These are phyloP conservation scores for Sphaerulina vaccinii DNA, from an alignment of 2,329 filamentous ascomycete species.

Conservation along the genomic window DNA sequence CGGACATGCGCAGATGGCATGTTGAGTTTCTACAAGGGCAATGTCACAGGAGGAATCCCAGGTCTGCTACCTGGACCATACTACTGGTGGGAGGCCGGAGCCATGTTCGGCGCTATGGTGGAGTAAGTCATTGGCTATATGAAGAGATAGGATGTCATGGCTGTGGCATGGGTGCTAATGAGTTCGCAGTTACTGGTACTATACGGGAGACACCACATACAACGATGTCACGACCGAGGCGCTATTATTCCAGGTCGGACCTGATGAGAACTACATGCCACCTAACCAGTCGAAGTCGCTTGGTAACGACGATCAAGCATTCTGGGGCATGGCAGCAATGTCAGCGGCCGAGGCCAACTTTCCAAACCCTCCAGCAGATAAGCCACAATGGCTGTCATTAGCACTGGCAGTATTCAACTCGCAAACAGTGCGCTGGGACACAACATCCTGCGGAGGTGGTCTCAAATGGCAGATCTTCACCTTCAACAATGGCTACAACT, in stretches of 20 bases:
- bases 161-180: no score
- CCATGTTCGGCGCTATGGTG: conserved; percentile 64
- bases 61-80: conserved; percentile 62
- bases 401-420: conserved; percentile 46
- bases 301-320: conserved; percentile 59
- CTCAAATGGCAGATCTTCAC: conserved; percentile 40
- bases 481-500: conserved; percentile 53
- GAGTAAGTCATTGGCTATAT: no score
- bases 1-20: conserved; percentile 48
- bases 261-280: conserved; percentile 60
- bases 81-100: conserved; percentile 72
- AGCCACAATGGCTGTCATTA: conserved; percentile 48
- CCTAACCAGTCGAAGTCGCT: conserved; percentile 39
- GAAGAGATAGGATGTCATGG: no score
- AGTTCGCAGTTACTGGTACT: conserved; percentile 70
- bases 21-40: conserved; percentile 54
- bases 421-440: conserved; percentile 42
- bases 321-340: conserved; percentile 59
- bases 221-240: conserved; percentile 59
- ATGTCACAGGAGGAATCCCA: conserved; percentile 51
- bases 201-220: conserved; percentile 64
- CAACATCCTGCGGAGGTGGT: conserved; percentile 40
- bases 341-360: conserved; percentile 55
- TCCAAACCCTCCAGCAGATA: conserved; percentile 42
- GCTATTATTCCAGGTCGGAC: conserved; percentile 61